Percentiles rank a stretch among this genome's conserved stretches.
Evolutionary conservation across 1,139 yeast genomes (phyloP).

Genomic region (Petasospora fabianii): DNA sequence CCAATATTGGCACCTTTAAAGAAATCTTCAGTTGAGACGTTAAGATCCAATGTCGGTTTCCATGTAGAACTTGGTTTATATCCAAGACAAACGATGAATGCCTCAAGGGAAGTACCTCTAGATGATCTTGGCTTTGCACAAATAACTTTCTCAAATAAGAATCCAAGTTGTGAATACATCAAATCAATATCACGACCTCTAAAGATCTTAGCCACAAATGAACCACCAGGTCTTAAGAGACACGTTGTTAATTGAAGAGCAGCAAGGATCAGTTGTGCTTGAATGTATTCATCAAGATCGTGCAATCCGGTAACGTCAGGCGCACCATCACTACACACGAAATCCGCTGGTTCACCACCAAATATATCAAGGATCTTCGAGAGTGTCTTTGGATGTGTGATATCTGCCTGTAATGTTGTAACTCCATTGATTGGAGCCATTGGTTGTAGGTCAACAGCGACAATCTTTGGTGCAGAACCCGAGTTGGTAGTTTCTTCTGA

Average conservation of each 20-base stretch:
- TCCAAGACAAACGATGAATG: constrained; percentile 88
- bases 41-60: constrained; percentile 60
- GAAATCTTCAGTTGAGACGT: constrained; percentile 74
- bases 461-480: constrained; percentile 62
- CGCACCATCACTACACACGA: constrained; percentile 96
- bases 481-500: constrained; percentile 31
- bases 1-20: constrained; percentile 66
- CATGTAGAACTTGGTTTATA: constrained; percentile 80
- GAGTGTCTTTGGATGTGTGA: constrained; percentile 90
- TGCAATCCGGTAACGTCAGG: constrained; percentile 98
- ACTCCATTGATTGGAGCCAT: constrained; percentile 94
- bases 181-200: constrained; percentile 94
- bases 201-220: constrained; percentile 93
- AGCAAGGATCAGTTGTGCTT: constrained; percentile 86
- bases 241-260: constrained; percentile 92
- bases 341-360: constrained; percentile 91
- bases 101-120: constrained; percentile 89
- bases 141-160: constrained; percentile 76
- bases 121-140: constrained; percentile 97
- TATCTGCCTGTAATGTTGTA: constrained; percentile 88
- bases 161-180: constrained; percentile 82
- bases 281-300: constrained; percentile 93
- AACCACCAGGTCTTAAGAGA: constrained; percentile 81
- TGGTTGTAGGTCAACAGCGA: constrained; percentile 94
- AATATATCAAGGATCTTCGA: constrained; percentile 70